These are phyloP conservation scores for Lumnitzera littorea DNA, from an alignment of 345 rosid species.

Conservation along the genomic window DNA sequence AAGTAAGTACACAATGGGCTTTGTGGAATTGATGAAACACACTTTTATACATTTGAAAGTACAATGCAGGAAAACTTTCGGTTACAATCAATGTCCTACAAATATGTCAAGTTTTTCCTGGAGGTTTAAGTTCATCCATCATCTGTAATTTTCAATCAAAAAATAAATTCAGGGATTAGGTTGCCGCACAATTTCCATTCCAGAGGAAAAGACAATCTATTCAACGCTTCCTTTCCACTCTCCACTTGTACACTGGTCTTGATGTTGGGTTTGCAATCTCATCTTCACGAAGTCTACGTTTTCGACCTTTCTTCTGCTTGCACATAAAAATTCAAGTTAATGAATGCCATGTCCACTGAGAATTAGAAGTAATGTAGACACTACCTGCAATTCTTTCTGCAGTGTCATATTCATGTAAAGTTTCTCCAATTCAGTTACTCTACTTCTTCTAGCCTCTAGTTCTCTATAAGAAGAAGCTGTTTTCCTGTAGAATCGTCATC, in stretches of 20 bases:
- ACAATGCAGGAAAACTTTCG: too few relatives aligned
- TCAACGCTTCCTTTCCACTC: conserved; percentile 70
- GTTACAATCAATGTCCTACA: too few relatives aligned
- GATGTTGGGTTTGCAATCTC: conserved; percentile 57
- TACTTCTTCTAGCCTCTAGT: conserved; percentile 60
- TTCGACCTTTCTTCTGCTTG: conserved; percentile 68
- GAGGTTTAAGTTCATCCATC: too few relatives aligned
- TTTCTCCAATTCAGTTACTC: conserved; percentile 61
- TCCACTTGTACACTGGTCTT: conserved; percentile 71
- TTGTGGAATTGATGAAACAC: too few relatives aligned
- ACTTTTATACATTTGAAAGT: too few relatives aligned
- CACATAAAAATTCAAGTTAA: neutral
- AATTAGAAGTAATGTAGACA: too few relatives aligned
- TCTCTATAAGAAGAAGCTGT: conserved; percentile 59
- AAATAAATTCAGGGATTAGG: too few relatives aligned
- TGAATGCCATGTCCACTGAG: neutral
- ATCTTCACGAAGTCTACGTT: conserved; percentile 69
- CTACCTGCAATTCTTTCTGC: conserved; percentile 82
- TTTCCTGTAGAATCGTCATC: conserved; percentile 32
- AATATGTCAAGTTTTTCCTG: too few relatives aligned
- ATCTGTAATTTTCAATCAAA: too few relatives aligned
- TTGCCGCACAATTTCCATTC: neutral
- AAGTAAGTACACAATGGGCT: too few relatives aligned
- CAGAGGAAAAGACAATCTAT: neutral
- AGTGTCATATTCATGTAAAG: conserved; percentile 65